A percentile compares a stretch with the other conserved stretches of the same genome.
Evolutionary conservation across 2,329 filamentous ascomycete species (phyloP).

Genomic region (Fusarium newnesense): DNA sequence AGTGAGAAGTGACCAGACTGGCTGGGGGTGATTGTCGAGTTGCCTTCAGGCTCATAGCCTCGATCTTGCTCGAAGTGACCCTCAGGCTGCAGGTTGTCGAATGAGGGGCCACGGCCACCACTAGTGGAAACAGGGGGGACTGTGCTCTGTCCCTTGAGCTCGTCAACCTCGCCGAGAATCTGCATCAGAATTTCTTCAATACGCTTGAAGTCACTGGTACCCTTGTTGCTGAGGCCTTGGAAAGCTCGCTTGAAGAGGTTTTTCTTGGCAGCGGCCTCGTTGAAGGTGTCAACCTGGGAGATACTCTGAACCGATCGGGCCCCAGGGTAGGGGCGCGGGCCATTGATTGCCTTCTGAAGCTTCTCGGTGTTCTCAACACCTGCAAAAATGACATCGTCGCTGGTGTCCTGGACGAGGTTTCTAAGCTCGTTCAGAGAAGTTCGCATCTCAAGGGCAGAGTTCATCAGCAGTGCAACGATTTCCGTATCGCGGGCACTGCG

Average conservation of each 20-base stretch:
- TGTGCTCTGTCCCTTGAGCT: slow-evolving; percentile 72
- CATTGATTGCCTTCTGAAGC: slow-evolving; percentile 83
- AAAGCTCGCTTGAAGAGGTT: slow-evolving; percentile 96
- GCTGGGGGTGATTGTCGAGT: slow-evolving; percentile 73
- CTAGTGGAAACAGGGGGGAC: slow-evolving; percentile 50
- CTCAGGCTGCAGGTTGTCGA: slow-evolving; percentile 73
- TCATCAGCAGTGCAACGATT: slow-evolving; percentile 92
- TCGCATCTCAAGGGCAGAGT: slow-evolving; percentile 95
- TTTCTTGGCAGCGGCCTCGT: slow-evolving; percentile 77
- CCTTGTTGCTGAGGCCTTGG: slow-evolving; percentile 88
- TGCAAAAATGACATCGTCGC: slow-evolving; percentile 85
- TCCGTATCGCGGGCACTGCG: slow-evolving; percentile 96
- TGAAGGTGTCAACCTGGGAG: slow-evolving; percentile 65
- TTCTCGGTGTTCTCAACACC: slow-evolving; percentile 89
- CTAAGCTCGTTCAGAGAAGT: slow-evolving; percentile 97
- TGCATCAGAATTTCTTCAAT: slow-evolving; percentile 95
- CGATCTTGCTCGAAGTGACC: slow-evolving; percentile 73
- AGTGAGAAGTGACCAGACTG: slow-evolving; percentile 82
- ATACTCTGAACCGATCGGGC: slow-evolving; percentile 69
- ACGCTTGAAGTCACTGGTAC: slow-evolving; percentile 84
- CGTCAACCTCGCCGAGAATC: slow-evolving; percentile 90
- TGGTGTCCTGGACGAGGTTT: slow-evolving; percentile 85
- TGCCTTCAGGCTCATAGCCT: slow-evolving; percentile 88
- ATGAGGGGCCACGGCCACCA: slow-evolving; percentile 69
- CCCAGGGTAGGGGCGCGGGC: slow-evolving; percentile 84